These are phyloP conservation scores for Sporothrix brunneoviolacea DNA, from an alignment of 2,329 filamentous ascomycete species.

Conservation along the genomic window DNA sequence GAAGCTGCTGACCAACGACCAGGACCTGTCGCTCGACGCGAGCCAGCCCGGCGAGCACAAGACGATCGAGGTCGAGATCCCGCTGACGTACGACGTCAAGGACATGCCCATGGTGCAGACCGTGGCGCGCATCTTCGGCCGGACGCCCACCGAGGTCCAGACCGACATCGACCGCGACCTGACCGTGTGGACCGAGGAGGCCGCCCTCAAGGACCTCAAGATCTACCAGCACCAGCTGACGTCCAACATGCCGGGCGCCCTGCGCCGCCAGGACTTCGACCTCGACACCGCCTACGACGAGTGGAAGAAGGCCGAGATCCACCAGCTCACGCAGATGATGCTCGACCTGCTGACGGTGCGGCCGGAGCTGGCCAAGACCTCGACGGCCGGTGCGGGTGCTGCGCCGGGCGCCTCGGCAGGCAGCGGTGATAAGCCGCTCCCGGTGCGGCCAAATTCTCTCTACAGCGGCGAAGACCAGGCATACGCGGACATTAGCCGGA, in stretches of 20 bases:
- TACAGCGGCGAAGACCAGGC: conserved; percentile 43
- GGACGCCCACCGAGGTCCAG: conserved; percentile 73
- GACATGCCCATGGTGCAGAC: conserved; percentile 92
- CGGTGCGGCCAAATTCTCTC: conserved; percentile 43
- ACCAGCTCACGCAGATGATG: conserved; percentile 88
- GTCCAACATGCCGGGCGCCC: conserved; percentile 67
- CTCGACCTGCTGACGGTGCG: conserved; percentile 80
- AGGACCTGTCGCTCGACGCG: conserved; percentile 67
- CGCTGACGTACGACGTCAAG: conserved; percentile 85
- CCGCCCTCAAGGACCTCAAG: conserved; percentile 85
- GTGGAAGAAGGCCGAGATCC: conserved; percentile 87
- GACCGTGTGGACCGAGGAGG: conserved; percentile 81
- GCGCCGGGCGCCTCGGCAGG: background rate
- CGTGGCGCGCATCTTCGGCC: conserved; percentile 79
- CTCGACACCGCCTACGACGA: conserved; percentile 77
- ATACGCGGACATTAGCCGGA: conserved; percentile 47
- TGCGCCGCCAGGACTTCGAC: conserved; percentile 83
- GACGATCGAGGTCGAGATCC: conserved; percentile 74
- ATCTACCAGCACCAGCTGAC: conserved; percentile 85
- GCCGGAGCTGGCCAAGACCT: conserved; percentile 75
- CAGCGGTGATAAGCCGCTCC: conserved; percentile 46
- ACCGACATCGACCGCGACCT: conserved; percentile 79
- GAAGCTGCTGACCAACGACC: conserved; percentile 89
- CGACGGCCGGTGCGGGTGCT: conserved; percentile 45
- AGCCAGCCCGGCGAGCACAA: conserved; percentile 54